Conservation (phyloP, 1,139 yeast species). For the Maudiozyma humilis region DNA sequence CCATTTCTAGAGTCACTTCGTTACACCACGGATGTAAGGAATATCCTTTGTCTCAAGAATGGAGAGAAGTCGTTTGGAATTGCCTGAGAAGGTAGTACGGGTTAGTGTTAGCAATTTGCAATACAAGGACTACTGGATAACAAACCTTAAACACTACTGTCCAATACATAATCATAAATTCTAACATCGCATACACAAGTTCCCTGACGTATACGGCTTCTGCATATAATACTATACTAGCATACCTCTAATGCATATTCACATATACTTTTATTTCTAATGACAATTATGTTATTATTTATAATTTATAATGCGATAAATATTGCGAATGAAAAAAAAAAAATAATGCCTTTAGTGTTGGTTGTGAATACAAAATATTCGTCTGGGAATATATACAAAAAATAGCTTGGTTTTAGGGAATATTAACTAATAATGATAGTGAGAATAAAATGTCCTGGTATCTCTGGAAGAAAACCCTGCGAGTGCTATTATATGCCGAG, state of each 20-base stretch:
- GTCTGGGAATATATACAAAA: neutral
- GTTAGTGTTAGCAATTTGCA: too few relatives aligned
- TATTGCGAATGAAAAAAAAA: neutral
- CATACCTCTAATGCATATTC: neutral
- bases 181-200: too few relatives aligned
- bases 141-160: too few relatives aligned
- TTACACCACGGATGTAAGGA: constrained; percentile 79
- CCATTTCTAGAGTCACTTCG: constrained; percentile 78
- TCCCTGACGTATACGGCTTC: too few relatives aligned
- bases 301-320: neutral
- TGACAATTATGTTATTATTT: neutral
- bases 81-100: neutral
- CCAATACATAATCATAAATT: too few relatives aligned
- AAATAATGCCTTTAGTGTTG: neutral
- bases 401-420: neutral
- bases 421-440: neutral
- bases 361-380: neutral
- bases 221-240: too few relatives aligned
- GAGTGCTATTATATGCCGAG: constrained; percentile 48
- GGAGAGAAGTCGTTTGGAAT: constrained; percentile 60
- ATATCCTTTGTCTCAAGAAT: constrained; percentile 60
- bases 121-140: too few relatives aligned
- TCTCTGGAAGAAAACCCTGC: neutral
- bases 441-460: neutral
- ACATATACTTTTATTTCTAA: neutral